These are phyloP conservation scores for Thraustotheca clavata DNA, from an alignment of 352 stramenopile genomes.

Conservation along the genomic window DNA sequence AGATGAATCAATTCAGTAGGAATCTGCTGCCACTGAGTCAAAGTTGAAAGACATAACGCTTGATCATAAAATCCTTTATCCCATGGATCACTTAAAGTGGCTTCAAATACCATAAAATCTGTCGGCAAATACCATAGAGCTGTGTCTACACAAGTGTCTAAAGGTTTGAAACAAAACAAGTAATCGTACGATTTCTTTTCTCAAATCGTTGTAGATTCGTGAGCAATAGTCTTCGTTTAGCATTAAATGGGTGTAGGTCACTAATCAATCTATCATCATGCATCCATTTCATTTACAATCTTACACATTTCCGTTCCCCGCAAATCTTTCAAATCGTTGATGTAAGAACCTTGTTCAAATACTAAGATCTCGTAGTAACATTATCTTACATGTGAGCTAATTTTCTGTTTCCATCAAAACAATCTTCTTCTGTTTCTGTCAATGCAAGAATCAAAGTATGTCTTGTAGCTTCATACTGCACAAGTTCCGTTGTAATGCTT, in stretches of 20 bases:
- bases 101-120: constrained; percentile 6
- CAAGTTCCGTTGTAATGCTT: background rate
- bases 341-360: too few relatives aligned
- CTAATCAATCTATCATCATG: too few relatives aligned
- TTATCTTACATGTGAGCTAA: background rate
- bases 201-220: background rate
- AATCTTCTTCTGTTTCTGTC: background rate
- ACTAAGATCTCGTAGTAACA: background rate
- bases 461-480: background rate
- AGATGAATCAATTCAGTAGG: constrained; percentile 1
- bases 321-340: constrained; percentile 16
- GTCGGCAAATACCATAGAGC: constrained; percentile 4
- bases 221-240: background rate
- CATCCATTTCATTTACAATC: too few relatives aligned
- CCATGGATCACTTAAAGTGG: background rate
- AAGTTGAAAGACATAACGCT: background rate
- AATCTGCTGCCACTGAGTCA: background rate
- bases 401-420: background rate
- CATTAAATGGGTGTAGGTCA: constrained; percentile 10
- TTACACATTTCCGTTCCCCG: too few relatives aligned
- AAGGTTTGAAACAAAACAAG: background rate
- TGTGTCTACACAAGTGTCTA: background rate
- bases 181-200: background rate
- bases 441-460: constrained; percentile 1
- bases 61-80: background rate